Base-by-base conservation (phyloP, 768 basidiomycete species). In the Rhizopogon vesiculosus region DNA sequence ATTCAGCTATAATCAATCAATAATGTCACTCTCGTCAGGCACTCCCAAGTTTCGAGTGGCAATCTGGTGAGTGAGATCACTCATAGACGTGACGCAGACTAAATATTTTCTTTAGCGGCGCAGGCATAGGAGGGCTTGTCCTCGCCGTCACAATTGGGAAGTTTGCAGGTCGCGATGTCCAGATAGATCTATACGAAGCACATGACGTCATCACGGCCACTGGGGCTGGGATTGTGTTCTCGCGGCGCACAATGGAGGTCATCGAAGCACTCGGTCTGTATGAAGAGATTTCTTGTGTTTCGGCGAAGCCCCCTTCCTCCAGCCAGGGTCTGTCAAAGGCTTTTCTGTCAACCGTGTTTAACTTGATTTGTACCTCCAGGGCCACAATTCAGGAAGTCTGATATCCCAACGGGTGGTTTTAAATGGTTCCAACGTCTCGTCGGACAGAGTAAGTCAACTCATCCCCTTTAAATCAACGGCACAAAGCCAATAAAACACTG, bases 121-220 rank as follows among this genome's bases (percentile, higher is more conserved):
- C 70, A n/a, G 78, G 76, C 7, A 72, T 79, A 39, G 76, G 72
- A 15, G 78, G 79, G 5, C 67, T 80, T 16, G 64, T 72, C 0
- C 72, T 82, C 15, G 75, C 78, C 0, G 67, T 68, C 18, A 66
- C 72, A 8, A 67, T 77, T n/a, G 70, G 66, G 39, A 63, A 64
- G 51, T 69, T 68, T 52, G 57, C 67, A 4, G 18, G 42, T 9
- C 9, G 18, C 42, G 58, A 72, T 60, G 62, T 78, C 18, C 66
- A 72, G 54, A 68, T 78, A 13, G 68, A 76, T 55, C 56, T 82
- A 4, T 82, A 81, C 56, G 81, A 82, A 66, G 72, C 77, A 3
- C 75, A 71, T 18, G 60, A 72, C 2, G 70, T 72, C 28, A 69
- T 78, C 28, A 70, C 71, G 8, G 70, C 71, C 8, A 60, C 69